Conservation (phyloP, 2,329 filamentous ascomycete species). For the Knufia fluminis region DNA sequence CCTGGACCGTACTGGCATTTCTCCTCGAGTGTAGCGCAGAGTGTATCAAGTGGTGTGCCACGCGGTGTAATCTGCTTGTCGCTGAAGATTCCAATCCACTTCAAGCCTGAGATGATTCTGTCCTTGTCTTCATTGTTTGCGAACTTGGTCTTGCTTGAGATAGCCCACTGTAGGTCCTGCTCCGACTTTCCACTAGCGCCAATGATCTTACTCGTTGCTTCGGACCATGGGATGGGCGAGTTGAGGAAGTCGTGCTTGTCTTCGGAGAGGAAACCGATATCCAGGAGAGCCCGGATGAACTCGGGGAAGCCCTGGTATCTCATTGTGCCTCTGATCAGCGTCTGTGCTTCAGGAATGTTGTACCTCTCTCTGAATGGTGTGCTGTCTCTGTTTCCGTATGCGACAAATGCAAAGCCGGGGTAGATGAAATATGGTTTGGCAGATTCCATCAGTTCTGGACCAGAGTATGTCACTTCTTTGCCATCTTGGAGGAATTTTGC, state of each 20-base stretch:
- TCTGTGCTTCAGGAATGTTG: slow-evolving; percentile 83
- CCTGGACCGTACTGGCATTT: slow-evolving; percentile 81
- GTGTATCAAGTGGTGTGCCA: slow-evolving; percentile 78
- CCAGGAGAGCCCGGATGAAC: slow-evolving; percentile 77
- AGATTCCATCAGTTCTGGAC: slow-evolving; percentile 67
- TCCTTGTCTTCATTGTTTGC: slow-evolving; percentile 56
- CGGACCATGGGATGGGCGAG: slow-evolving; percentile 68
- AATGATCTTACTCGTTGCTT: slow-evolving; percentile 70
- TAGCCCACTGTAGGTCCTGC: slow-evolving; percentile 61
- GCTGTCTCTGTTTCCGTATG: slow-evolving; percentile 87
- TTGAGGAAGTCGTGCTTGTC: slow-evolving; percentile 52
- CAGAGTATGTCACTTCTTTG: slow-evolving; percentile 57
- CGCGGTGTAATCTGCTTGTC: slow-evolving; percentile 59
- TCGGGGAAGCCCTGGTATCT: slow-evolving; percentile 85
- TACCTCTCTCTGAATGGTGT: slow-evolving; percentile 82
- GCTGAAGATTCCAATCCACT: slow-evolving; percentile 62
- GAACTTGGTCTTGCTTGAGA: slow-evolving; percentile 69
- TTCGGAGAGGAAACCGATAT: slow-evolving; percentile 80
- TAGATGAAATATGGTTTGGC: slow-evolving; percentile 90
- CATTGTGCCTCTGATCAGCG: slow-evolving; percentile 73
- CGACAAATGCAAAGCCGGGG: slow-evolving; percentile 79
- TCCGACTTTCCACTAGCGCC: slow-evolving; percentile 57
- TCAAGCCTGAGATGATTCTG: slow-evolving; percentile 60
- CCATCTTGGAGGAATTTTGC: slow-evolving; percentile 76
- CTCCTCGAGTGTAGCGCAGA: slow-evolving; percentile 78